These are phyloP conservation scores for Dacryopinax primogenitus DNA, from an alignment of 768 basidiomycete species.

Conservation along the genomic window DNA sequence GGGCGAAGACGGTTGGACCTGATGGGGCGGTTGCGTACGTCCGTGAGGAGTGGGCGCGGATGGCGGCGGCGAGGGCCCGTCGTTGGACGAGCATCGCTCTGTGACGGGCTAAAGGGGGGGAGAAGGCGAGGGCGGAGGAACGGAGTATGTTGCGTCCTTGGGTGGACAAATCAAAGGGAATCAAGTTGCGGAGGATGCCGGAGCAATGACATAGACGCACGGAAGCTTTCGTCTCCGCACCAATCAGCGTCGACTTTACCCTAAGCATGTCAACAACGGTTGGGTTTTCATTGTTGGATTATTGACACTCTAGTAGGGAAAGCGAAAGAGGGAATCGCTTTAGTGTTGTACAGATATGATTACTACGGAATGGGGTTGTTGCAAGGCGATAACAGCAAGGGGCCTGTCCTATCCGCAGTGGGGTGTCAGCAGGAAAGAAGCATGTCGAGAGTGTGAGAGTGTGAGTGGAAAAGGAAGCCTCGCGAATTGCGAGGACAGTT, in stretches of 20 bases:
- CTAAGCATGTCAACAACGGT: background rate
- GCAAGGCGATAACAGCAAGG: background rate
- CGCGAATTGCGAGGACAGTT: too few species aligned
- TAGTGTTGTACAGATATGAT: background rate
- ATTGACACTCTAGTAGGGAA: background rate
- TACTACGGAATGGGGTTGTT: constrained; percentile 4
- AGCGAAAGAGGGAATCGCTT: background rate
- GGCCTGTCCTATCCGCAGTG: background rate
- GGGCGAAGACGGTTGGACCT: constrained; percentile 74
- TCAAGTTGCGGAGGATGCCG: constrained; percentile 4
- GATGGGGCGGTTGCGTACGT: constrained; percentile 69
- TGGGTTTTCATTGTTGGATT: background rate
- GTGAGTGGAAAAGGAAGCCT: too few species aligned
- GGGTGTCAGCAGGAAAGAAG: background rate
- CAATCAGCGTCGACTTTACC: background rate
- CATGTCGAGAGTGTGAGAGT: too few species aligned
- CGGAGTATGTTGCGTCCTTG: background rate
- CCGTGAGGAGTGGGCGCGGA: constrained; percentile 18
- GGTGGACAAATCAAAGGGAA: constrained; percentile 4
- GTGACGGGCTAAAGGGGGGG: background rate
- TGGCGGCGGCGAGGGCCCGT: constrained; percentile 14
- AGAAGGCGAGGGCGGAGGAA: background rate
- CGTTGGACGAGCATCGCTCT: constrained; percentile 10
- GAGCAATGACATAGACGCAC: constrained; percentile 5
- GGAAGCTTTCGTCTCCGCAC: background rate